phyloP scores from a whole-genome alignment of 352 stramenopile species.

The Globisporangium irregulare region DNA sequence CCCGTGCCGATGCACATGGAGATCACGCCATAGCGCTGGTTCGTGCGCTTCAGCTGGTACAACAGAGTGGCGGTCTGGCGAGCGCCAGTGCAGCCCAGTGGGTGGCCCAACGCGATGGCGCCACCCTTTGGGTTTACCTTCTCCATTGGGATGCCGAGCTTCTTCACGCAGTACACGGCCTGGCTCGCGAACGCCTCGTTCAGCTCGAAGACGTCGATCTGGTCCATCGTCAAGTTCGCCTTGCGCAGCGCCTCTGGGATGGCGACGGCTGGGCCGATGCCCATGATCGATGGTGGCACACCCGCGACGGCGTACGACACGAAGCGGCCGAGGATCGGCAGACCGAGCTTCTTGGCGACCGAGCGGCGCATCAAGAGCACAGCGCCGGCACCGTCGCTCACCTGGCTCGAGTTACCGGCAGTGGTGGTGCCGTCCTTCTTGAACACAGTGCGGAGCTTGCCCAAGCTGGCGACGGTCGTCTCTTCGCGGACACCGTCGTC shows the following conservation, averaged over 20 bases:
- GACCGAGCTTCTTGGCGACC: constrained; percentile 73
- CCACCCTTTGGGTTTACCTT: constrained; percentile 91
- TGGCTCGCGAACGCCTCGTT: constrained; percentile 92
- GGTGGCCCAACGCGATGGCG: constrained; percentile 88
- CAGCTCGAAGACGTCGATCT: constrained; percentile 92
- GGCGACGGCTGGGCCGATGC: constrained; percentile 75
- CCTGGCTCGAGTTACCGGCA: constrained; percentile 83
- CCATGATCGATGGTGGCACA: constrained; percentile 86
- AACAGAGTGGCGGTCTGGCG: constrained; percentile 91
- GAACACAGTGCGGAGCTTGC: constrained; percentile 77
- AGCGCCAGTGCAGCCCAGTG: constrained; percentile 87
- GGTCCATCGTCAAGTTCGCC: constrained; percentile 51
- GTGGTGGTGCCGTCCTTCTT: constrained; percentile 80
- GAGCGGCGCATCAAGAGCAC: constrained; percentile 84
- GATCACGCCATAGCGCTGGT: constrained; percentile 86
- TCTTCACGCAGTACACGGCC: constrained; percentile 79
- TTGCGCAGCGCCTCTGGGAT: constrained; percentile 79
- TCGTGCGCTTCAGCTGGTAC: constrained; percentile 88
- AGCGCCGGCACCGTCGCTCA: constrained; percentile 87
- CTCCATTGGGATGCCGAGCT: constrained; percentile 68
- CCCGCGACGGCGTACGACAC: constrained; percentile 82
- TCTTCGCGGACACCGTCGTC: constrained; percentile 70
- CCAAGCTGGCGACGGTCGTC: constrained; percentile 64
- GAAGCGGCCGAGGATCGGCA: constrained; percentile 83
- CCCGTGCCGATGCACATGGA: constrained; percentile 96